phyloP scores from a whole-genome alignment of 139 green algal genomes.

The Ostreobium quekettii region DNA sequence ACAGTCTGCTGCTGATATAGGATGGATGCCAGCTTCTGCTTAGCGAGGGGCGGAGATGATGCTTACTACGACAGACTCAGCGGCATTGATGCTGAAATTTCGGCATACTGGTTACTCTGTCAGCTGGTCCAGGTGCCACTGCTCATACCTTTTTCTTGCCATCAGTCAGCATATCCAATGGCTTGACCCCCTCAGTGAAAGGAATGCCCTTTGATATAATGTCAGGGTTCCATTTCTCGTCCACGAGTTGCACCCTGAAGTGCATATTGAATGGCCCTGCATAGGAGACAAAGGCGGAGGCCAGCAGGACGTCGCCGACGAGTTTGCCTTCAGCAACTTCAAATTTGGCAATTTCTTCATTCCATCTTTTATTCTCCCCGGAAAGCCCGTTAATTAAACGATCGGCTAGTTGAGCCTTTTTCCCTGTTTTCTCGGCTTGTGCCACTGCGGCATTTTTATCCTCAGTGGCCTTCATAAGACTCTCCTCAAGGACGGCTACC shows the following conservation, averaged over 20 bases:
- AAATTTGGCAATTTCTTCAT: slow-evolving; percentile 62
- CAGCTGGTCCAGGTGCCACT: too few relatives aligned
- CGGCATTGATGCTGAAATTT: too few relatives aligned
- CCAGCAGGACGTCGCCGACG: slow-evolving; percentile 72
- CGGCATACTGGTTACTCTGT: too few relatives aligned
- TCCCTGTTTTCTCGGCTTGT: slow-evolving; percentile 70
- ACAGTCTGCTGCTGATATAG: too few relatives aligned
- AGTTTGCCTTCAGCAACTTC: slow-evolving; percentile 24
- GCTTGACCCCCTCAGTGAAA: slow-evolving; percentile 32
- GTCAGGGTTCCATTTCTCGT: slow-evolving; percentile 69
- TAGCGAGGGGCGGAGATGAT: too few relatives aligned
- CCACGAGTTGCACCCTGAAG: slow-evolving; percentile 57
- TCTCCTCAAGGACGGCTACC: slow-evolving; percentile 67
- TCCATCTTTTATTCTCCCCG: slow-evolving; percentile 81
- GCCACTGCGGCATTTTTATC: slow-evolving; percentile 82
- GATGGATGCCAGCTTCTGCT: too few relatives aligned
- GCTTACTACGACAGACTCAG: too few relatives aligned
- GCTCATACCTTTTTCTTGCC: slow-evolving; percentile 54
- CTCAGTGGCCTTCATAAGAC: slow-evolving; percentile 74
- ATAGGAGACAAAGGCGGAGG: slow-evolving; percentile 79
- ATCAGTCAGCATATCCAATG: slow-evolving; percentile 47
- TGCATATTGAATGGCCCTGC: slow-evolving; percentile 75
- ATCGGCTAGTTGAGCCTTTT: slow-evolving; percentile 76
- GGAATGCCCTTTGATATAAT: slow-evolving; percentile 60
- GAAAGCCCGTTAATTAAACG: slow-evolving; percentile 81